Base-by-base conservation (phyloP, 2,329 filamentous ascomycete genomes). In the Raffaelea arxii region DNA sequence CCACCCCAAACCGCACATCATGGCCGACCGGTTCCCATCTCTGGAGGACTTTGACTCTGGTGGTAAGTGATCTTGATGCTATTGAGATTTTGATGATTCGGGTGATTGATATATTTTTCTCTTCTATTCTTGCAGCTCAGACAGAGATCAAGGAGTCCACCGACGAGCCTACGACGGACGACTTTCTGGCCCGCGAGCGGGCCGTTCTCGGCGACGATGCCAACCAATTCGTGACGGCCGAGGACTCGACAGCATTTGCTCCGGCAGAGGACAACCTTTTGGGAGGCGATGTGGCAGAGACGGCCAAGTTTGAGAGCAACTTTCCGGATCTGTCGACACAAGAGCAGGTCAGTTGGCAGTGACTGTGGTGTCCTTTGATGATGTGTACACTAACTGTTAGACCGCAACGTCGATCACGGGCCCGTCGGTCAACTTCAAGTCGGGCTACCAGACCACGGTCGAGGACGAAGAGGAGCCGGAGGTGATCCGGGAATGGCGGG, bases 181-280 rank as follows among this genome's bases (percentile, higher is more conserved):
- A 95, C 66, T 97, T 98, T 65, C 79, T 97, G 42, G 82, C 86
- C 52, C 86, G 91, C 56, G 92, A 98, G 70, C 87, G 89, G 61
- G 92, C 89, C 51, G 68, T 84, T 18, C 80, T 98, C 7, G 92
- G 92, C 54, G 92, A 95, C 53, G 92, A 97, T 65, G 92, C 92
- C 50, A 78, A 89, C 58, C 86, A 90, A 70, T 98, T 98, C 65
- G 75, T 84, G 53, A 85, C 86, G 25, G 75, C 80, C 51, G 80
- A 83, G 59, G 87, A 94, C 62, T 43, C 41, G 24, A 46, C 51
- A 19, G 49, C 49, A 11, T 39, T 49, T 7, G 71, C 75, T 49
- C 74, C 75, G 47, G 78, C 78, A 36, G 74, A 80, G 53, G 80
- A 84, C 46, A 80, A 83, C 53, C 81, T 92, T 59, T 71, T 94